Percentiles rank a stretch among this genome's conserved stretches.
Evolutionary conservation across 2,329 filamentous ascomycete species (phyloP).

Genomic region (Gliomastix tumulicola): DNA sequence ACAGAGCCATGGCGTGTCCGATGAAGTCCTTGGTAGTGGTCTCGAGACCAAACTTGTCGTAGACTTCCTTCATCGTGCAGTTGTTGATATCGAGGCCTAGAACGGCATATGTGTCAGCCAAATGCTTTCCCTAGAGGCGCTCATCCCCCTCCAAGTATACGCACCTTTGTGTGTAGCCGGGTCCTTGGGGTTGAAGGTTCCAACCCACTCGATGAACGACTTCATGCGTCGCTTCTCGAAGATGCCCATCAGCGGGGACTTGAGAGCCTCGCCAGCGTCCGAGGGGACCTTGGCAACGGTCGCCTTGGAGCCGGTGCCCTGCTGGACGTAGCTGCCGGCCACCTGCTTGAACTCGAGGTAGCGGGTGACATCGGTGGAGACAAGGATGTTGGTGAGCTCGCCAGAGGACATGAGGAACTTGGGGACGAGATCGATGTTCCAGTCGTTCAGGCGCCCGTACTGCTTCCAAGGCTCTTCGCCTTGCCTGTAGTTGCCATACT

Average conservation of each 20-base stretch:
- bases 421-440: conserved; percentile 98
- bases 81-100: conserved; percentile 71
- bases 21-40: conserved; percentile 87
- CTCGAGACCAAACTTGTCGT: conserved; percentile 96
- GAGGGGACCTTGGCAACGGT: conserved; percentile 96
- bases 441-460: conserved; percentile 93
- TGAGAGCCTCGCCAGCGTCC: conserved; percentile 81
- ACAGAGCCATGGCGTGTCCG: conserved; percentile 96
- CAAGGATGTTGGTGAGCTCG: conserved; percentile 96
- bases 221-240: conserved; percentile 98
- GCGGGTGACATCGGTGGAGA: conserved; percentile 85
- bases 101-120: neutral
- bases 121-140: neutral
- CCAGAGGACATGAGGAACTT: conserved; percentile 99
- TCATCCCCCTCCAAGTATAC: conserved; percentile 16
- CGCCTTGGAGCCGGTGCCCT: conserved; percentile 72
- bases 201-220: conserved; percentile 94
- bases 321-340: conserved; percentile 92
- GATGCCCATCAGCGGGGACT: conserved; percentile 90
- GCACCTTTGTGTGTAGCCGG: conserved; percentile 83
- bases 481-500: conserved; percentile 74
- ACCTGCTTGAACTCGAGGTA: conserved; percentile 94
- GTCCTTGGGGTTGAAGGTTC: conserved; percentile 75
- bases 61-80: conserved; percentile 95
- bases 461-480: conserved; percentile 96